Percentiles rank a stretch among this genome's conserved stretches.
phyloP scores from a whole-genome alignment of 768 basidiomycete species.

The Hortiboletus flavorubellus region DNA sequence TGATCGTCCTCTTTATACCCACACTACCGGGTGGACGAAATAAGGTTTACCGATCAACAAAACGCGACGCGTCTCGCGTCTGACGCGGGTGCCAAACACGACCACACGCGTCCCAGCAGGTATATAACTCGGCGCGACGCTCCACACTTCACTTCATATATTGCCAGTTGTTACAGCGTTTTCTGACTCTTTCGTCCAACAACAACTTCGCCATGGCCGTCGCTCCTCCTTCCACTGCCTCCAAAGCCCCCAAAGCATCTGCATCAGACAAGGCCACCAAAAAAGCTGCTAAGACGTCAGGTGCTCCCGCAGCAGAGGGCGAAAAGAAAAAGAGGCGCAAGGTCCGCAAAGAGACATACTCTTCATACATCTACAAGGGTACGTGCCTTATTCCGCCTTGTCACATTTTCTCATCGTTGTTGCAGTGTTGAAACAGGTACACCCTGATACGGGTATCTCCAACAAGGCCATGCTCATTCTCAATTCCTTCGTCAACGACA shows the following conservation, averaged over 20 bases:
- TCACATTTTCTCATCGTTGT: not conserved
- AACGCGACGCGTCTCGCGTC: conserved; percentile 36
- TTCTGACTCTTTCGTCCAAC: conserved; percentile 7
- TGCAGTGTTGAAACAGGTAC: conserved; percentile 91
- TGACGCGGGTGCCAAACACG: conserved; percentile 30
- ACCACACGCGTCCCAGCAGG: conserved; percentile 35
- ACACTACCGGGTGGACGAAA: conserved; percentile 13
- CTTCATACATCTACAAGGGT: conserved; percentile 96
- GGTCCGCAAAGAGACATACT: conserved; percentile 87
- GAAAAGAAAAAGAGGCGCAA: conserved; percentile 92
- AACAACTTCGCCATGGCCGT: conserved; percentile 51
- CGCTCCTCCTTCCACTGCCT: conserved; percentile 42
- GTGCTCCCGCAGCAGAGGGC: conserved; percentile 52
- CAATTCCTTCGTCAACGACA: conserved; percentile 91
- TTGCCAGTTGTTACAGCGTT: conserved; percentile 6
- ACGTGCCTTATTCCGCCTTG: not conserved
- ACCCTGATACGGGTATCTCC: conserved; percentile 98
- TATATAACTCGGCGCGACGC: conserved; percentile 15
- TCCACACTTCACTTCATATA: conserved; percentile 1
- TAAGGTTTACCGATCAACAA: conserved; percentile 40
- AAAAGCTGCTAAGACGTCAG: conserved; percentile 58
- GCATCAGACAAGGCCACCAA: conserved; percentile 36
- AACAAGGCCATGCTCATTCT: conserved; percentile 95
- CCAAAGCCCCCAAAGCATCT: conserved; percentile 45
- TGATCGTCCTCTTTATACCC: conserved; percentile 29